Conservation (phyloP, 352 stramenopile genomes). For the Globisporangium parvum region DNA sequence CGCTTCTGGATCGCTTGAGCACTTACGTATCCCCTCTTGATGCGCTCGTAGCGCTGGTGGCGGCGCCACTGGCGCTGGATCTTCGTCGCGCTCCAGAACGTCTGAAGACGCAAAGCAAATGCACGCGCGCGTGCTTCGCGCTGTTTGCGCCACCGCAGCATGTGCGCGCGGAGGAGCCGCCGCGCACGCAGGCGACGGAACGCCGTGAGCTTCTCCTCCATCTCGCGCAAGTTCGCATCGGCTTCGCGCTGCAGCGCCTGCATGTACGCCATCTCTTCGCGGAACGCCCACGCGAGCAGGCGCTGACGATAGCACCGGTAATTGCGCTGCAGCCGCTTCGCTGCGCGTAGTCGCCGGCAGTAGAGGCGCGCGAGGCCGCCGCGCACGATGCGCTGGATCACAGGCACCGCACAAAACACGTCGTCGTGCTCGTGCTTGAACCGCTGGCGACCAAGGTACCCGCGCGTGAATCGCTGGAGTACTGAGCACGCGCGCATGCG, state of each 20-base stretch:
- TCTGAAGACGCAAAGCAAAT: conserved; percentile 31
- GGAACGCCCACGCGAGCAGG: conserved; percentile 37
- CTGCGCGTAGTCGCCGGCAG: conserved; percentile 30
- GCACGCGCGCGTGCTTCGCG: conserved; percentile 25
- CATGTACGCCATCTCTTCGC: conserved; percentile 60
- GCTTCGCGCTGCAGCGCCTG: conserved; percentile 33
- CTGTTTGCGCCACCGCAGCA: conserved; percentile 31
- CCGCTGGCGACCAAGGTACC: conserved; percentile 41
- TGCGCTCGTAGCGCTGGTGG: conserved; percentile 29
- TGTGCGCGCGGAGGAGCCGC: conserved; percentile 35
- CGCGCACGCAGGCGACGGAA: conserved; percentile 49
- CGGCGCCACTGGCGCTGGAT: conserved; percentile 61
- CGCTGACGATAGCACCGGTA: conserved; percentile 51
- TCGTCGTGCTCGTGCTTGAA: conserved; percentile 28
- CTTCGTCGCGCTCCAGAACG: conserved; percentile 39
- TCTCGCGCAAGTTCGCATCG: conserved; percentile 32
- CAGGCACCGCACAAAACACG: conserved; percentile 34
- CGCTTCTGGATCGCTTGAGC: conserved; percentile 47
- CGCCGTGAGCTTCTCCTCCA: conserved; percentile 35
- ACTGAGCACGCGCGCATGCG: conserved; percentile 27
- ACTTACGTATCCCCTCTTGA: conserved; percentile 46
- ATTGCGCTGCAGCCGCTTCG: conserved; percentile 42
- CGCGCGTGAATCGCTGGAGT: conserved; percentile 49
- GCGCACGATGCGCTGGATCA: conserved; percentile 49
- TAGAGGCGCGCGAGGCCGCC: conserved; percentile 33